Percentiles rank a stretch among this genome's conserved stretches.
Conservation (phyloP, 768 basidiomycete species). For the Favolaschia claudopus region DNA sequence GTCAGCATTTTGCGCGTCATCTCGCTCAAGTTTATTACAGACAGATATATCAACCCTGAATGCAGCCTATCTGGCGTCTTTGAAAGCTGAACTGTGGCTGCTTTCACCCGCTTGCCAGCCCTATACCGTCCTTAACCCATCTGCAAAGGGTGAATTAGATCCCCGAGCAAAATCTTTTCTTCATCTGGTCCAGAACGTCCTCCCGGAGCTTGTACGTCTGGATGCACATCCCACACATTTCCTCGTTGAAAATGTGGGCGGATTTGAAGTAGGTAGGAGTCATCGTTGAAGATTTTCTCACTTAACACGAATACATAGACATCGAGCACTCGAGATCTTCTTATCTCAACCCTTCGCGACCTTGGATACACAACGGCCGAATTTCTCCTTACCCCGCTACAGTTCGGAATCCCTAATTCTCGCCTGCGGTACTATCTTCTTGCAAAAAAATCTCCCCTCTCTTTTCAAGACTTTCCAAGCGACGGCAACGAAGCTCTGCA, state of each 20-base stretch:
- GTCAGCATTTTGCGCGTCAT: slow-evolving; percentile 5
- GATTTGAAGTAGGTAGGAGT: slow-evolving; percentile 75
- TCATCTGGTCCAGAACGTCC: slow-evolving; percentile 67
- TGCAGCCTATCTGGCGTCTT: slow-evolving; percentile 50
- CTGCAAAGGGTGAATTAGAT: slow-evolving; percentile 73
- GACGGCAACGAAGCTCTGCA: slow-evolving; percentile 47
- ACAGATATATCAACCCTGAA: slow-evolving; percentile 69
- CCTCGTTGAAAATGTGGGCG: slow-evolving; percentile 83
- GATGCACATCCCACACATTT: slow-evolving; percentile 62
- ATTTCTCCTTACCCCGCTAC: slow-evolving; percentile 75
- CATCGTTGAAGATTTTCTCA: slow-evolving; percentile 3
- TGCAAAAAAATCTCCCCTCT: slow-evolving; percentile 57
- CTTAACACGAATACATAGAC: slow-evolving; percentile 45
- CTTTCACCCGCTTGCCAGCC: slow-evolving; percentile 87
- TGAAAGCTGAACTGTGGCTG: slow-evolving; percentile 74
- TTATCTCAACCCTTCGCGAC: slow-evolving; percentile 58
- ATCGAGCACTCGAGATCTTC: slow-evolving; percentile 65
- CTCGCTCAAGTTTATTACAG: slow-evolving; percentile 33
- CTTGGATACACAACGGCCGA: slow-evolving; percentile 68
- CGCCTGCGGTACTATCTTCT: slow-evolving; percentile 83
- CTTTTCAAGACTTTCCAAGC: slow-evolving; percentile 40
- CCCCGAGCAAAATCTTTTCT: slow-evolving; percentile 81
- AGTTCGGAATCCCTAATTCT: slow-evolving; percentile 85
- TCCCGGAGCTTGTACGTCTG: slow-evolving; percentile 61
- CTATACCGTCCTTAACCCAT: slow-evolving; percentile 80